Base-by-base conservation (phyloP, 805 yeast genomes). In the Candida ortonii region DNA sequence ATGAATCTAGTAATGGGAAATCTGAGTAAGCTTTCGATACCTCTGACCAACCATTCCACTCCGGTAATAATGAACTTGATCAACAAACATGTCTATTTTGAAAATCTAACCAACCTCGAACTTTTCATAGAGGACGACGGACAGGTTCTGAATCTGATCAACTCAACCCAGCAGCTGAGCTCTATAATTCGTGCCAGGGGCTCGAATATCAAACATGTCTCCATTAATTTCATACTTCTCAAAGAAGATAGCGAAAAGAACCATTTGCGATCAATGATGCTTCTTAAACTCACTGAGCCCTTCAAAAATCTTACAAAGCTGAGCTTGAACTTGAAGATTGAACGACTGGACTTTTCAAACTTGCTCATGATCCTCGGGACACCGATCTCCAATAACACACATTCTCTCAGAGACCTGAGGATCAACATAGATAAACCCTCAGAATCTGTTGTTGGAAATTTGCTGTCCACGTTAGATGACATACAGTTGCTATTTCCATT, bases 61-160 rank as follows among this genome's bases (percentile, higher is more conserved):
- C 46, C 56, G 13, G 52, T 57, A 13, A 48, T 59, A 10, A 28
- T 59, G 16, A 41, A 43, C n/a, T 38, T 58, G 21, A 42, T 59
- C 13, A 34, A 55, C 18, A 52, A 46, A 22, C 63, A 59, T 39
- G 40, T 57, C 7, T 50, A 51, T 17, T 49, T 59, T 39, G 64
- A 59, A 30, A 53, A 58, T 39, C 35, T 59, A 20, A 41, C 45
- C 10, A 35, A 41, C 6, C 29, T 59, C 3, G 55, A 53, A 17
- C 22, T 59, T n/a, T 47, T 46, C 12, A 50, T 58, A 14, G 58
- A 55, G 34, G 64, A 59, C 41, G 61, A 59, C 38, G 52, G 56
- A 3, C 44, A 44, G 8, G 49, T 52, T 5, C 32, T 59, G 22
- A 54, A 52, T 11, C 27, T 59, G 15, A 50, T 56, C 6, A 57